Conservation (phyloP, 176 grass and related monocot species). For the Juncus inflexus region DNA sequence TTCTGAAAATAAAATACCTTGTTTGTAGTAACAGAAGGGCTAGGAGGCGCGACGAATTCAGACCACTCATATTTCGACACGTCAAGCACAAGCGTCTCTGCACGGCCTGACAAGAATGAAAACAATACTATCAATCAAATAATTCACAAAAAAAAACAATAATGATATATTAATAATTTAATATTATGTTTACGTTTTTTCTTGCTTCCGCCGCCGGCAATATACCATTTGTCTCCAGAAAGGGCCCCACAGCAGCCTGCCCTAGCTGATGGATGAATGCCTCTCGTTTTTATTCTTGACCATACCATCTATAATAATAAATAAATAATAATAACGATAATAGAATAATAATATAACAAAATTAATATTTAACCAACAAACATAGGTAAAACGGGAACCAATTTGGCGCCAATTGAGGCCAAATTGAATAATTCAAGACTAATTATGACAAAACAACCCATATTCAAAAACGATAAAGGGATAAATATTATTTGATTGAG, state of each 20-base stretch:
- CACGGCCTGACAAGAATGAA: slow-evolving; percentile 50
- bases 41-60: slow-evolving; percentile 67
- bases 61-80: slow-evolving; percentile 81
- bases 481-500: not conserved
- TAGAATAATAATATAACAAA: not conserved
- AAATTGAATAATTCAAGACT: too few relatives aligned
- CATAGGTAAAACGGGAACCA: not conserved
- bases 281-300: slow-evolving; percentile 85
- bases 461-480: not conserved
- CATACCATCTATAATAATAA: slow-evolving; percentile 75
- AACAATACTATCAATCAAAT: not conserved
- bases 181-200: slow-evolving; percentile 62
- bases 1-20: slow-evolving; percentile 44
- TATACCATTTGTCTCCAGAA: slow-evolving; percentile 98
- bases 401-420: too few relatives aligned
- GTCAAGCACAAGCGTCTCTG: slow-evolving; percentile 83
- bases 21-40: slow-evolving; percentile 76
- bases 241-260: slow-evolving; percentile 90
- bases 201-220: slow-evolving; percentile 92
- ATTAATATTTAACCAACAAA: not conserved
- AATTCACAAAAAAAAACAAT: slow-evolving; percentile 17
- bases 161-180: not conserved
- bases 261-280: slow-evolving; percentile 87
- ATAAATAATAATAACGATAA: not conserved
- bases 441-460: too few relatives aligned